phyloP scores from a whole-genome alignment of 495 filamentous ascomycete genomes.

The Clavariopsis aquatica region DNA sequence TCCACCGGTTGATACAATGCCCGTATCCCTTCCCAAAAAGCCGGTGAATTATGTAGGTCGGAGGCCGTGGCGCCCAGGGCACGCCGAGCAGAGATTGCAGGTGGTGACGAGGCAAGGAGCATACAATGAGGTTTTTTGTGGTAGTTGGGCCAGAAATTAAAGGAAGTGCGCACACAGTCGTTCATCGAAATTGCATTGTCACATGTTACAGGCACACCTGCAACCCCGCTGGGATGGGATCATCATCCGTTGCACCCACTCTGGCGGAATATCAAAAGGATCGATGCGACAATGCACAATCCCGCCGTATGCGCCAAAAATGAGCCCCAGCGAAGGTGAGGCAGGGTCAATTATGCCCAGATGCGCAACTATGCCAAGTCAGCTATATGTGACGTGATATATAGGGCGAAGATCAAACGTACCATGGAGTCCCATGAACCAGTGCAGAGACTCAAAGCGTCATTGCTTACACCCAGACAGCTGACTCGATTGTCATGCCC shows the following conservation, averaged over 20 bases:
- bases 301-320: not conserved
- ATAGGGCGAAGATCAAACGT: slow-evolving; percentile 49
- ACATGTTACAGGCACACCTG: slow-evolving; percentile 8
- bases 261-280: not conserved
- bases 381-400: slow-evolving; percentile 26
- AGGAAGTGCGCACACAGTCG: slow-evolving; percentile 8
- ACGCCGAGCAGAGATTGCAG: slow-evolving; percentile 1
- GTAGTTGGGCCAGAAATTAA: slow-evolving; percentile 28
- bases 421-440: slow-evolving; percentile 99
- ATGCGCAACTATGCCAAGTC: slow-evolving; percentile 44
- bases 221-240: slow-evolving; percentile 1
- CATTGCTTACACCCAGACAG: slow-evolving; percentile 97
- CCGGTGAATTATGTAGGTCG: slow-evolving; percentile 20
- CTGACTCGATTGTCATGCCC: slow-evolving; percentile 99
- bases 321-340: not conserved
- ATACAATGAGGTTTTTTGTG: slow-evolving; percentile 27
- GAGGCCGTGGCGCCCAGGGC: slow-evolving; percentile 8
- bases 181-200: slow-evolving; percentile 29
- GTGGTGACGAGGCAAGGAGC: slow-evolving; percentile 12
- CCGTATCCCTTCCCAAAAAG: slow-evolving; percentile 24
- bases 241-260: not conserved
- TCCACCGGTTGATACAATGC: slow-evolving; percentile 21
- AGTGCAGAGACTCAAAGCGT: slow-evolving; percentile 98
- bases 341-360: slow-evolving; percentile 38
- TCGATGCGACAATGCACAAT: not conserved